Base-by-base conservation (phyloP, 139 green algal genomes). In the Bryopsis sp. region DNA sequence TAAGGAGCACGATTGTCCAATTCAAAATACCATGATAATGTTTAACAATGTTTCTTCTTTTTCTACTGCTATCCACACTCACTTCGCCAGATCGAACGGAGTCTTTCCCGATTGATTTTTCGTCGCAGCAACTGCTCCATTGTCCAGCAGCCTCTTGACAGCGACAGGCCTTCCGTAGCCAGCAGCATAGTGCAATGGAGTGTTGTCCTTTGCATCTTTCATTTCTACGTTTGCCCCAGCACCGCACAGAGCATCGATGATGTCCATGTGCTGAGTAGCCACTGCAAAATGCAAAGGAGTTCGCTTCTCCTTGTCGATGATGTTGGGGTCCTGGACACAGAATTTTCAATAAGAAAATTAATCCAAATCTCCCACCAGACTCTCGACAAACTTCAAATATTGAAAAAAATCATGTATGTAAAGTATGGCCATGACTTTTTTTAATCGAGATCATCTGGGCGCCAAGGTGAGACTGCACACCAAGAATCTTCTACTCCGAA, bases 251-350 rank as follows among this genome's bases (percentile, higher is more conserved):
- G 58, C 37, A 26, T 74, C 75, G 7, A 80, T 68, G 38, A 36
- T 39, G 47, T 77, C 50, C 1, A 74, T 62, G 19, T 87, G 75
- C 64, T 81, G 54, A 65, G 76, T 80, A 1, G 82, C 86, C 1
- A 79, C 84, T 1, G 88, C 83, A 58, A 85, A 95, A 68, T 96
- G 90, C 73, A 96, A 74, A 2, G 89, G 80, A 1, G 79, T 89
- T 38, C 90, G 79, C 2, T 65, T 64, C 61, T 93, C 79, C 2
- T 58, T 59, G 72, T 96, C 89, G 2, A 24, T 36, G 61, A 76
- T 72, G 68, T 84, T 82, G 19, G 86, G 73, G 58, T 88, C 75
- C 73, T 82, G 65, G 15, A 50, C 11, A 26, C 43, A 50, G 15
- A 11, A 26, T 50, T 48, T 24, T 34, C 39, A 29, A 37, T 38